Percentiles rank a stretch among this genome's conserved stretches.
These are phyloP conservation scores for Phytophthora gonapodyides DNA, from an alignment of 352 stramenopile species.

Conservation along the genomic window DNA sequence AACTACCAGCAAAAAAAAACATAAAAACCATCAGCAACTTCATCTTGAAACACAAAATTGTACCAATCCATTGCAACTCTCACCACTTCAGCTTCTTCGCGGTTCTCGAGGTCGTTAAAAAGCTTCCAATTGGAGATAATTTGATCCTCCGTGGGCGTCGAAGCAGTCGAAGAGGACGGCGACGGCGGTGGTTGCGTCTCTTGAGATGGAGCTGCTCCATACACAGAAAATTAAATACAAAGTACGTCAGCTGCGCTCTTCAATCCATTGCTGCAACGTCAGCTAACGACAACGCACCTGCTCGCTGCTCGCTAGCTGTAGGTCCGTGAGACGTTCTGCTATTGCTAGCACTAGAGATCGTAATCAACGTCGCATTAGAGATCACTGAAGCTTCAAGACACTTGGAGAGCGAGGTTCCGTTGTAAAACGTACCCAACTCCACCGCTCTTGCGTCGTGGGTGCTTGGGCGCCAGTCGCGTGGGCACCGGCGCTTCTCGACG, in stretches of 20 bases:
- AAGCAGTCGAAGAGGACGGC: conserved; percentile 37
- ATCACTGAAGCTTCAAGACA: conserved; percentile 8
- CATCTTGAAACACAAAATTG: conserved; percentile 8
- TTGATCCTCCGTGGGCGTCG: conserved; percentile 55
- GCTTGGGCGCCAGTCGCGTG: conserved; percentile 32
- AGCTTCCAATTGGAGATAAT: conserved; percentile 86
- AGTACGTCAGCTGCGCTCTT: neutral
- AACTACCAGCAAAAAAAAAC: conserved; percentile 39
- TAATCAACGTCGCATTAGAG: conserved; percentile 1
- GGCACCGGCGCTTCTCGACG: conserved; percentile 11
- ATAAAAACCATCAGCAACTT: neutral
- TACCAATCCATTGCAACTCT: conserved; percentile 18
- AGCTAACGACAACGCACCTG: conserved; percentile 9
- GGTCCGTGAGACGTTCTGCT: conserved; percentile 9
- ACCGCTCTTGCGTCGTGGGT: conserved; percentile 19
- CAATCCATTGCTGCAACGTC: conserved; percentile 11
- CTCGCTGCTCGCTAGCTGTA: conserved; percentile 27
- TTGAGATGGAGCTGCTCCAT: conserved; percentile 19
- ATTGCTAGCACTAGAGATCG: conserved; percentile 15
- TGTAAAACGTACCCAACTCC: neutral
- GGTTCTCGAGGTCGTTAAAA: conserved; percentile 88
- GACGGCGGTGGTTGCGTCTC: conserved; percentile 24
- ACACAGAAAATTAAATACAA: neutral
- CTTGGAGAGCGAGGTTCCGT: neutral
- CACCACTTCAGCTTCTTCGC: conserved; percentile 83